Evolutionary conservation across 2,329 filamentous ascomycete genomes (phyloP), one percentile per base, ranked within the genome.

Genomic region (Dothistroma pini): DNA sequence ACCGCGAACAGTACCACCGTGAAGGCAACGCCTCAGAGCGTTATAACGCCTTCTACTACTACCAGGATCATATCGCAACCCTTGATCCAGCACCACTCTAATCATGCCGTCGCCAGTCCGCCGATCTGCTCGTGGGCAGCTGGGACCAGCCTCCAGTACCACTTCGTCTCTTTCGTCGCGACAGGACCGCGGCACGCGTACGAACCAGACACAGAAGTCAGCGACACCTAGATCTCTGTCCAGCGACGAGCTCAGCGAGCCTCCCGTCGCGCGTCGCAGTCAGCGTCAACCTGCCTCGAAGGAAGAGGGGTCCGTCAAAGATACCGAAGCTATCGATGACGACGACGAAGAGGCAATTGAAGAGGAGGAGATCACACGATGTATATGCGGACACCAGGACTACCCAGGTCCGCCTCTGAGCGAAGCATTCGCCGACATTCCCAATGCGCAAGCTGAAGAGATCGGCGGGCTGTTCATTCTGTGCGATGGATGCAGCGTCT

Each of bases 401-500:
- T 97, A 97, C 77, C 95, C 95, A 22, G 95, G 95, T 57, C 89
- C 83, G 63, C 84, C 84, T 77, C 87, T 70, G 84, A 89, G 72
- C 59, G 76, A 75, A 67, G 75, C 75, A 50, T 75, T 75, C 61
- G 71, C 70, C 56, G 68, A 70, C 77, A 83, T 68, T n/a, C 60
- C 65, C n/a, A 81, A 83, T 63, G 71, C 80, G 65, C 81, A 91
- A 65, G 86, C 87, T 34, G 92, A 96, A 71, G 93, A 97, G 67
- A 84, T 93, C 67, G 95, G 93, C 50, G 93, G 93, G 56, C 89
- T 97, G 77, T 99, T 97, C 77, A 93, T 99, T 68, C 93, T 97
- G 80, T 99, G 95, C 83, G 95, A 97, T 78, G 83, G 90, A 66
- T 99, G 95, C 81, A 96, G 96, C 75, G 95, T 97, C 65, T 99